A percentile compares a stretch with the other conserved stretches of the same genome.
Conservation (phyloP, 1,284 basidiomycete species). For the Entoloma clypeatum region DNA sequence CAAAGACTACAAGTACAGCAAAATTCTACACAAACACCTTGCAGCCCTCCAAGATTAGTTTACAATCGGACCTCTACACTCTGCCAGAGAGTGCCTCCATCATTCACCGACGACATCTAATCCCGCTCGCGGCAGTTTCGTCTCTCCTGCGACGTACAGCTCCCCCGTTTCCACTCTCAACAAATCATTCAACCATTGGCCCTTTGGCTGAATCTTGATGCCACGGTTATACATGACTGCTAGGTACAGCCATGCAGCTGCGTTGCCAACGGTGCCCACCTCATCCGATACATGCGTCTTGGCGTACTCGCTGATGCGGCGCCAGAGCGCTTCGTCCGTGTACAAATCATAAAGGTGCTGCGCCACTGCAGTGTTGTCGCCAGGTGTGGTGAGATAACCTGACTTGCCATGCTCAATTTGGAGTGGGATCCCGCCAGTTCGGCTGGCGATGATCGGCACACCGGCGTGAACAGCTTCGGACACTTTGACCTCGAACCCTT, state of each 20-base stretch:
- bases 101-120: constrained; percentile 44
- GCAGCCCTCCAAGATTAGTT: no score
- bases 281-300: constrained; percentile 75
- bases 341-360: constrained; percentile 69
- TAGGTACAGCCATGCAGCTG: constrained; percentile 77
- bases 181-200: constrained; percentile 78
- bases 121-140: constrained; percentile 58
- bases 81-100: constrained; percentile 1
- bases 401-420: constrained; percentile 82
- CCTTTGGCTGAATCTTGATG: constrained; percentile 69
- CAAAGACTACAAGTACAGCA: no score
- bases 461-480: constrained; percentile 85
- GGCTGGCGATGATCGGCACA: constrained; percentile 76
- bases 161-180: constrained; percentile 69
- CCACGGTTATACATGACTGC: constrained; percentile 75
- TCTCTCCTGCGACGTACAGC: constrained; percentile 59
- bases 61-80: constrained; percentile 1
- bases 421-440: constrained; percentile 85
- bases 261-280: constrained; percentile 76
- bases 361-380: constrained; percentile 72
- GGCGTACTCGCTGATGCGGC: constrained; percentile 63
- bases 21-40: no score
- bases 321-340: constrained; percentile 66
- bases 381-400: constrained; percentile 73
- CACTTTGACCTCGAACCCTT: constrained; percentile 92